Base-by-base conservation (phyloP, 2,329 filamentous ascomycete species). In the Colletotrichum camelliae region DNA sequence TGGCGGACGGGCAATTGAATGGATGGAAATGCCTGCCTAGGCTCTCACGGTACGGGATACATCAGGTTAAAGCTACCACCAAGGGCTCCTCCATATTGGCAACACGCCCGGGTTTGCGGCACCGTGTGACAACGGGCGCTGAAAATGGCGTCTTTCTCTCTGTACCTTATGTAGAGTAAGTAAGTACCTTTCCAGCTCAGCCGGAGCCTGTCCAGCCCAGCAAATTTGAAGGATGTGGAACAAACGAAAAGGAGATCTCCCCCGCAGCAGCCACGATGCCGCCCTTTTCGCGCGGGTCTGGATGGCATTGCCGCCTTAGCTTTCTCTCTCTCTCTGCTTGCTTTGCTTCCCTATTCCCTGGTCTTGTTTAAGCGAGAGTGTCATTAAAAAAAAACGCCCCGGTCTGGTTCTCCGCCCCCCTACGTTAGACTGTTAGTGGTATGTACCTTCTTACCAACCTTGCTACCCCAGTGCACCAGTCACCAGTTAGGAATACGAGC, bases 401-500 rank as follows among this genome's bases (percentile, higher is more conserved):
- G 43, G 43, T 48, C 43, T 1, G 21, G 10, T 48, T 12, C 18
- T 48, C 10, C 43, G n/a, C 43, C 35, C n/a, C n/a, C 43, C 39
- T 48, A n/a, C 39, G 39, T 48, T 52, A 52, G 43, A 48, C 39
- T n/a, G 2, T n/a, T 12, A 52, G 43, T 12, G 13, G 43, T 21
- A 52, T 52, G 43, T 52, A 52, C 43, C 43, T 52, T 21, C 1
- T 1, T 52, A 21, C n/a, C 43, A 21, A 52, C 43, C n/a, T 7
- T 21, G 43, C 43, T 52, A 52, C 43, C 43, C 43, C n/a, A 52
- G n/a, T 12, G n/a, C 43, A 52, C 43, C 43, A 21, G 43, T 52
- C 18, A 29, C 66, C 48, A 68, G 52, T 68, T 68, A 57, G 66
- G 66, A 68, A 68, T 68, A 68, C 66, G 66, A 68, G 52, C 66